phyloP scores from a whole-genome alignment of 768 basidiomycete species.

The Lyophyllum semitale region DNA sequence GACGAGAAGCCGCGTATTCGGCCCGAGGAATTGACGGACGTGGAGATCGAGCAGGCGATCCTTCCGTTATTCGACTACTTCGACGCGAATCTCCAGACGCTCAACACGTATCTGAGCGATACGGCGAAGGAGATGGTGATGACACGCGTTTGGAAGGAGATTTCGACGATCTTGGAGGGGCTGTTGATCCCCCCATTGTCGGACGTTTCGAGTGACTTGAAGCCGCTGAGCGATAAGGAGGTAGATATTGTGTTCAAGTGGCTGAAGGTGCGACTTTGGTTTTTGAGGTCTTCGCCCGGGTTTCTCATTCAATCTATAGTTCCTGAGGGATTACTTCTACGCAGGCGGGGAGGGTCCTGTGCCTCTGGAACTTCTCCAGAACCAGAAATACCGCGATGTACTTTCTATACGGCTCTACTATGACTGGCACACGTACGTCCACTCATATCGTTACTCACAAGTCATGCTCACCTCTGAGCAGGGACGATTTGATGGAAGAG shows the following conservation, averaged over 20 bases:
- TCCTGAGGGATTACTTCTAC: constrained; percentile 93
- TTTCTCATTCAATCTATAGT: constrained; percentile 45
- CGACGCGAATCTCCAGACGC: constrained; percentile 86
- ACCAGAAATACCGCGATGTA: constrained; percentile 92
- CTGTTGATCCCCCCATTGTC: constrained; percentile 90
- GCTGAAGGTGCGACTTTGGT: constrained; percentile 66
- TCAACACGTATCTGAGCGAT: constrained; percentile 86
- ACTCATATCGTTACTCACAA: not conserved
- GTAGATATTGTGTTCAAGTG: constrained; percentile 99
- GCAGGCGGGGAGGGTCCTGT: constrained; percentile 92
- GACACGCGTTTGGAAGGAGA: constrained; percentile 94
- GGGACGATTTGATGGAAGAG: constrained; percentile 89
- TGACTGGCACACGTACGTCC: constrained; percentile 86
- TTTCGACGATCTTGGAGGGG: constrained; percentile 81
- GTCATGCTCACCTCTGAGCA: constrained; percentile 28
- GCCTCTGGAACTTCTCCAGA: constrained; percentile 82
- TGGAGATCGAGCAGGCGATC: constrained; percentile 94
- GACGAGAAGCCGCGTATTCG: constrained; percentile 77
- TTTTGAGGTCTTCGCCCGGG: not conserved
- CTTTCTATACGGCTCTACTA: constrained; percentile 92
- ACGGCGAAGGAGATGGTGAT: constrained; percentile 90
- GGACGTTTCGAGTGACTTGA: constrained; percentile 85
- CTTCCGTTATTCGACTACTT: constrained; percentile 94
- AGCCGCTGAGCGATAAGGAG: constrained; percentile 91
- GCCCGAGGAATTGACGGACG: constrained; percentile 83